A percentile compares a stretch with the other conserved stretches of the same genome.
Conservation (phyloP, 805 yeast genomes). For the Clavispora phyllophila region DNA sequence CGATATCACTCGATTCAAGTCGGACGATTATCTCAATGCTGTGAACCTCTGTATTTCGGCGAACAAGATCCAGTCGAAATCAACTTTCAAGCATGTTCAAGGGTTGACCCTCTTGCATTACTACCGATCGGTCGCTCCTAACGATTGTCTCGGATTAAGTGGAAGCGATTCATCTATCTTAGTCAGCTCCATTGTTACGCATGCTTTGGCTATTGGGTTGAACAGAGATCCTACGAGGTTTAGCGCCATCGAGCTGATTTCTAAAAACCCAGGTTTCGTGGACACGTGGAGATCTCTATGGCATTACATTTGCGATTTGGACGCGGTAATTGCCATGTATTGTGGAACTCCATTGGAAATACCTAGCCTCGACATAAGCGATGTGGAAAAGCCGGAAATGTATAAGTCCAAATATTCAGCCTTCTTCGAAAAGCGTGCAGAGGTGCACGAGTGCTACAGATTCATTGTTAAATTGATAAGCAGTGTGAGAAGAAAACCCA, state of each 20-base stretch:
- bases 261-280: conserved; percentile 21
- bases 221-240: conserved; percentile 36
- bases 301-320: conserved; percentile 25
- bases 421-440: conserved; percentile 11
- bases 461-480: conserved; percentile 22
- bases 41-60: conserved; percentile 33
- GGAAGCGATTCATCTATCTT: conserved; percentile 36
- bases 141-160: conserved; percentile 38
- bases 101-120: conserved; percentile 27
- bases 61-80: conserved; percentile 22
- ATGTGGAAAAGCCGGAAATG: conserved; percentile 26
- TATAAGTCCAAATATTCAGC: conserved; percentile 1
- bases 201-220: conserved; percentile 37
- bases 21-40: conserved; percentile 25
- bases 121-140: conserved; percentile 35
- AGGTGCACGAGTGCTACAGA: conserved; percentile 25
- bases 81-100: conserved; percentile 34
- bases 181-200: conserved; percentile 32
- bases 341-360: conserved; percentile 29
- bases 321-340: conserved; percentile 29
- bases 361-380: conserved; percentile 24
- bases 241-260: conserved; percentile 24
- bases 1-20: conserved; percentile 27
- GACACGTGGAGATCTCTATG: conserved; percentile 35
- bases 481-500: conserved; percentile 26